phyloP scores from a whole-genome alignment of 1,284 basidiomycete species.

The Wolfiporia cocos region DNA sequence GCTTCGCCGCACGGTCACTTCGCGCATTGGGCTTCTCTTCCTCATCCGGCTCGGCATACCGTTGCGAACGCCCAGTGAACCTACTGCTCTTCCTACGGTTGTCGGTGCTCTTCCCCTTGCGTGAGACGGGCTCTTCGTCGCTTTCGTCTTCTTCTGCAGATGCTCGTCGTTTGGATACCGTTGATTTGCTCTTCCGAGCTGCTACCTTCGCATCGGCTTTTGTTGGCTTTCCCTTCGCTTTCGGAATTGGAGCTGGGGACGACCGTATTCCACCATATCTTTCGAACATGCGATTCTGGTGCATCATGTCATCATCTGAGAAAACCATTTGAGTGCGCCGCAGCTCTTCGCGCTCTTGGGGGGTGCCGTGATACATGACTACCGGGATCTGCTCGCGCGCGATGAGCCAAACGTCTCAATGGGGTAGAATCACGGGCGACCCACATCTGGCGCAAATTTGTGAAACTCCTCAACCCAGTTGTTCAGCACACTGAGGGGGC shows the following conservation, averaged over 20 bases:
- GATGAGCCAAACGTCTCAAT: background rate
- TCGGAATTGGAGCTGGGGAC: background rate
- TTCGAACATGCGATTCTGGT: constrained; percentile 4
- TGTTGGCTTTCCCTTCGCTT: background rate
- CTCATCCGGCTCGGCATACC: background rate
- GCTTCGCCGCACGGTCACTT: background rate
- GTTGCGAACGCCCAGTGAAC: background rate
- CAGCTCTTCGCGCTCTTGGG: constrained; percentile 70
- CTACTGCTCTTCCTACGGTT: background rate
- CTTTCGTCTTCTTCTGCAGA: constrained; percentile 1
- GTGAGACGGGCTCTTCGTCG: constrained; percentile 3
- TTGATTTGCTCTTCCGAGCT: background rate
- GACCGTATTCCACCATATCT: background rate
- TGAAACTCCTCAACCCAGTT: constrained; percentile 90
- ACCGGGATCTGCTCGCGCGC: constrained; percentile 60
- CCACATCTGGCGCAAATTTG: constrained; percentile 73
- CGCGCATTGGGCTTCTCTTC: background rate
- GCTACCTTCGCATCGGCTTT: background rate
- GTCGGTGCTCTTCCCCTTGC: background rate
- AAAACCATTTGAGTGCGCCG: constrained; percentile 31
- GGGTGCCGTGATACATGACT: constrained; percentile 86
- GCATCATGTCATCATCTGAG: constrained; percentile 14
- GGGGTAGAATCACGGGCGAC: constrained; percentile 19
- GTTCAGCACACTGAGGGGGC: constrained; percentile 86
- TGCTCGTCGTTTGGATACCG: no score